A percentile compares a stretch with the other conserved stretches of the same genome.
phyloP scores from a whole-genome alignment of 805 yeast species.

The Saccharomycopsis babjevae region DNA sequence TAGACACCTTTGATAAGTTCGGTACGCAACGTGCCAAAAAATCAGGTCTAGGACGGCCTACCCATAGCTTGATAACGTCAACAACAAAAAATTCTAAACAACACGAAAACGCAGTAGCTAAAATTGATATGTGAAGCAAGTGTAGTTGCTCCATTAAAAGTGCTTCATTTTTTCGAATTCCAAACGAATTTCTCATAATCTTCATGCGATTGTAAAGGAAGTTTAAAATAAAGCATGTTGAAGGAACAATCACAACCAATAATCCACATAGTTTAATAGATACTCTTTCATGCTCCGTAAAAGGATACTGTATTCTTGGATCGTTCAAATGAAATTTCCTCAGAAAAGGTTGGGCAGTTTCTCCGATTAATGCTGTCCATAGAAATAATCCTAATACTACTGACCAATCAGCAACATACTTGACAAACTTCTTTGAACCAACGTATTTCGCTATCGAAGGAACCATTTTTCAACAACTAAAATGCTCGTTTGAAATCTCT shows the following conservation, averaged over 20 bases:
- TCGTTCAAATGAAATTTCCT: conserved; percentile 73
- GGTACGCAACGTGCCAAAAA: conserved; percentile 81
- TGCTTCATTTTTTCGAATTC: background rate
- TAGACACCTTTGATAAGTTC: conserved; percentile 28
- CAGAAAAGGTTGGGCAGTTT: conserved; percentile 48
- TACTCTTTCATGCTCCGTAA: conserved; percentile 65
- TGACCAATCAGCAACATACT: conserved; percentile 14
- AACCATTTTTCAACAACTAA: background rate
- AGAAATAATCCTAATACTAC: conserved; percentile 7
- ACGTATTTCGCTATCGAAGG: background rate
- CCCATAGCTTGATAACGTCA: conserved; percentile 67
- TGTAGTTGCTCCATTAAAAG: conserved; percentile 41
- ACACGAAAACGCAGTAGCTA: conserved; percentile 58
- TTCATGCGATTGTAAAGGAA: conserved; percentile 20
- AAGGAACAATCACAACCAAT: conserved; percentile 27
- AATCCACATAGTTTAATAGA: conserved; percentile 42
- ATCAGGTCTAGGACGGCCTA: conserved; percentile 91
- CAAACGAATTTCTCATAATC: conserved; percentile 24
- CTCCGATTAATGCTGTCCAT: conserved; percentile 14
- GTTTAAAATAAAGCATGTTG: conserved; percentile 7
- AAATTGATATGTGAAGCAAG: conserved; percentile 48
- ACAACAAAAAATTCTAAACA: conserved; percentile 54
- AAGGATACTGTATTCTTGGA: conserved; percentile 70
- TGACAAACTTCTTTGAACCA: conserved; percentile 7
- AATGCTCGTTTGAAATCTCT: background rate